phyloP scores from a whole-genome alignment of 2,329 filamentous ascomycete species.

The Monilinia aucupariae region DNA sequence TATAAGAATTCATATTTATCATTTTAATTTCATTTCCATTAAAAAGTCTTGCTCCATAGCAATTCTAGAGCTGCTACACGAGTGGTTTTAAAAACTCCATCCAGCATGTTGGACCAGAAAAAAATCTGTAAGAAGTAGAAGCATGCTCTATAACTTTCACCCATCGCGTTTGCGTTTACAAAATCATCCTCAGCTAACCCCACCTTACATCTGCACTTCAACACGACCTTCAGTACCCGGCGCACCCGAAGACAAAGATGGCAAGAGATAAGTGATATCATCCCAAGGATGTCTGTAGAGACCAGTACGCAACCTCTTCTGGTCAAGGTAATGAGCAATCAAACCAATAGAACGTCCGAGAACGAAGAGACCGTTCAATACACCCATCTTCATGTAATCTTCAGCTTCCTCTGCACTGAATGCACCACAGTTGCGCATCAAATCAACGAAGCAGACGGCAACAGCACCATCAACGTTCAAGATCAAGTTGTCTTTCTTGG shows the following conservation, averaged over 20 bases:
- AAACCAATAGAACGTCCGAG: conserved; percentile 95
- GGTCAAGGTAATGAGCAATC: conserved; percentile 99
- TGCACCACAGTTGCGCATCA: conserved; percentile 94
- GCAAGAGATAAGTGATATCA: conserved; percentile 92
- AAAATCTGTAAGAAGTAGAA: conserved; percentile 9
- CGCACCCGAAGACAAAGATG: conserved; percentile 66
- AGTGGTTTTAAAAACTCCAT: conserved; percentile 14
- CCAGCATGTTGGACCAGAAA: conserved; percentile 10
- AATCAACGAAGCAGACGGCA: conserved; percentile 96
- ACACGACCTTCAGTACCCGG: conserved; percentile 79
- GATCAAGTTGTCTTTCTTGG: conserved; percentile 99
- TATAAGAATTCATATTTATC: neutral
- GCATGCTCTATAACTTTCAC: conserved; percentile 13
- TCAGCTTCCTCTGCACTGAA: conserved; percentile 96
- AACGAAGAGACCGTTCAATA: conserved; percentile 98
- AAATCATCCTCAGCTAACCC: neutral
- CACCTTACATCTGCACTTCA: conserved; percentile 65
- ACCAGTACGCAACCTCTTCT: conserved; percentile 97
- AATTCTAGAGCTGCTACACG: conserved; percentile 8
- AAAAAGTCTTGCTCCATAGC: conserved; percentile 13
- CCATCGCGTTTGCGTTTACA: conserved; percentile 1
- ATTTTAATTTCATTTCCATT: conserved; percentile 11
- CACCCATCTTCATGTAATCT: conserved; percentile 98
- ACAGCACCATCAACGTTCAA: conserved; percentile 98
- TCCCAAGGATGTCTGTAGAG: conserved; percentile 99